Conservation (phyloP, 2,329 filamentous ascomycete species). For the Aspergillus melleus region DNA sequence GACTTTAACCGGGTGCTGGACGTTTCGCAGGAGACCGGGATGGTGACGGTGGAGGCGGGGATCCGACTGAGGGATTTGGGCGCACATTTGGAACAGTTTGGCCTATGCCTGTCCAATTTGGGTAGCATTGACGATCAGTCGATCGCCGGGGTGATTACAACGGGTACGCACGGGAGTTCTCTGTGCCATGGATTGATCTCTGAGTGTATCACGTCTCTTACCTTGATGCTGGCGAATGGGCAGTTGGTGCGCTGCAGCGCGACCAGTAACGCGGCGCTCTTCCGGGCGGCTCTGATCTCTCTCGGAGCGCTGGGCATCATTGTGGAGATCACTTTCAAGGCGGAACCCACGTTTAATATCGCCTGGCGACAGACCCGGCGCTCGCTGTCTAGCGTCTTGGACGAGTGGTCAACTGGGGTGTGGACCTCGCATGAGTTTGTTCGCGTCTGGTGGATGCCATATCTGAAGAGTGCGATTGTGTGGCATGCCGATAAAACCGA, state of each 20-base stretch:
- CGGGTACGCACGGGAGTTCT: constrained; percentile 89
- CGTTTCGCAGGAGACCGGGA: constrained; percentile 64
- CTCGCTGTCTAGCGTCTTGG: constrained; percentile 66
- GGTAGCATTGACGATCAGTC: constrained; percentile 96
- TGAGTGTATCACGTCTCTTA: constrained; percentile 71
- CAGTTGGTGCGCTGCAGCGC: constrained; percentile 68
- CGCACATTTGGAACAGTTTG: constrained; percentile 68
- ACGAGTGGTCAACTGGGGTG: constrained; percentile 69
- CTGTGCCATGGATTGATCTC: constrained; percentile 80
- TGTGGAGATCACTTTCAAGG: constrained; percentile 81
- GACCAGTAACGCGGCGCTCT: constrained; percentile 72
- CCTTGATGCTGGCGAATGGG: constrained; percentile 80
- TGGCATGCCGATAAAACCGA: constrained; percentile 84
- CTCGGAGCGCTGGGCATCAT: constrained; percentile 90
- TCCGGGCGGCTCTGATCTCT: constrained; percentile 82
- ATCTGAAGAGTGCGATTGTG: constrained; percentile 80
- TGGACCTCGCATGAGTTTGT: constrained; percentile 89
- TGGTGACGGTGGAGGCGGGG: constrained; percentile 81
- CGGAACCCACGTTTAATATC: constrained; percentile 78
- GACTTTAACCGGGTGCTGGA: constrained; percentile 71
- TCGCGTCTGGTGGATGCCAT: constrained; percentile 96
- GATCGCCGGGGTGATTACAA: constrained; percentile 87
- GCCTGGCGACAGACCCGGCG: constrained; percentile 82
- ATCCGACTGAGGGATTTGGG: constrained; percentile 78
- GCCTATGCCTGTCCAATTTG: constrained; percentile 84